Evolutionary conservation across 192 early-diverging fungal species (phyloP), one percentile per base, ranked within the genome.

Genomic region (Neocallimastix lanati): DNA sequence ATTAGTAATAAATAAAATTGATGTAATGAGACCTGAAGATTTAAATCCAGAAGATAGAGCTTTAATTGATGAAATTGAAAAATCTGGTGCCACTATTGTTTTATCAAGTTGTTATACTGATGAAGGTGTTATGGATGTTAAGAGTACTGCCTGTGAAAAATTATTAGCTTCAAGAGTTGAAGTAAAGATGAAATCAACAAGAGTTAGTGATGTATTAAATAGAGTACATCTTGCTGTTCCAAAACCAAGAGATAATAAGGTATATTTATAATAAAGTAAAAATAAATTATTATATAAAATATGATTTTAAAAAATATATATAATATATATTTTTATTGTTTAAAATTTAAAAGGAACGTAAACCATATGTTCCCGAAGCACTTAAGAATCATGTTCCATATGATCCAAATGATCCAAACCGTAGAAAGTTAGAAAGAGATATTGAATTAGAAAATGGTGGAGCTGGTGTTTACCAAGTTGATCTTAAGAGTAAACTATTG

Each of bases 1-100:
- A 76, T 87, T 99, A 25, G 94, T 99, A 40, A 85, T 97, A 77
- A 98, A 95, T 90, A 99, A 99, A 88, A 98, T 95, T 82, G 98
- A 99, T 83, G 86, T 90, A 28, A 91, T 88, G 85, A 88, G 92
- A 40, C 92, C 93, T 28, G 95, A 95, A 80, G 90, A 94, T 58
- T 83, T 98, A 67, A 85, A 86, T 29, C 87, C 84, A 25, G 92
- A 90, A 79, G 92, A 96, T 30, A 88, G 91, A 79, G 83, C 80
- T 58, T 85, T 95, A 80, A 85, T 99, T 81, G 92, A 97, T 28
- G 86, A 89, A 13, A 90, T 95, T 80, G 82, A 86, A 5, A 86
- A 86, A 89, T 81, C 85, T 97, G 50, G 80, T 92, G 79, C 91
- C 93, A 86, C 91, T 96, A 90, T 67, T 67, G 50, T 67, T 67